These are phyloP conservation scores for Cladosporium colombiae DNA, from an alignment of 2,329 filamentous ascomycete genomes.

Conservation along the genomic window DNA sequence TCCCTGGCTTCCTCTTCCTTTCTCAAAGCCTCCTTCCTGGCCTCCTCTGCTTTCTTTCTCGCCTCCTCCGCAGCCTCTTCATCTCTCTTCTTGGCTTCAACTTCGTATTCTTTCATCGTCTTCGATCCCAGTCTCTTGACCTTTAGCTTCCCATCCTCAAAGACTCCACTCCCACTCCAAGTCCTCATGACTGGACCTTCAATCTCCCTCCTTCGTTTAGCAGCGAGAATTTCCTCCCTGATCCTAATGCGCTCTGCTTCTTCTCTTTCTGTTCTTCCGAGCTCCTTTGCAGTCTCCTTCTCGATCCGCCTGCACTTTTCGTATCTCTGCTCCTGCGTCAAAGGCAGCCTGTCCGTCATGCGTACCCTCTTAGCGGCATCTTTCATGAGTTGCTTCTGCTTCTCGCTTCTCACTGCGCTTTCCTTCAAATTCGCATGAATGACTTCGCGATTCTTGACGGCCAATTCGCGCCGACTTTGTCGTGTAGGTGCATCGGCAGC, in stretches of 20 bases:
- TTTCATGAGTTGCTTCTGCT: constrained; percentile 67
- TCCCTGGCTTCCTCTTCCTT: constrained; percentile 12
- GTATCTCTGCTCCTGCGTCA: constrained; percentile 80
- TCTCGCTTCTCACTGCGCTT: constrained; percentile 68
- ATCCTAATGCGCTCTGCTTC: constrained; percentile 88
- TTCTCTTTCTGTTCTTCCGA: constrained; percentile 88
- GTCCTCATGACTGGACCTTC: constrained; percentile 87
- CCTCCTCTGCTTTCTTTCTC: constrained; percentile 17
- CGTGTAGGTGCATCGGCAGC: constrained; percentile 62
- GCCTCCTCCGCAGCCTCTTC: constrained; percentile 17
- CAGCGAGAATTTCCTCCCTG: constrained; percentile 77
- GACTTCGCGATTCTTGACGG: constrained; percentile 59
- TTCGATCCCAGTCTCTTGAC: constrained; percentile 44
- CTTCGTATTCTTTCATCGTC: constrained; percentile 28
- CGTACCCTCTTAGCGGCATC: constrained; percentile 60
- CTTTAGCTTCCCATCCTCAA: constrained; percentile 73
- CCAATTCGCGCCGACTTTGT: constrained; percentile 63
- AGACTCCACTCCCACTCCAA: constrained; percentile 89
- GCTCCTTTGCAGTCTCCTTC: constrained; percentile 77
- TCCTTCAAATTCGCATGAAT: constrained; percentile 71
- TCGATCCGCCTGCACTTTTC: constrained; percentile 61
- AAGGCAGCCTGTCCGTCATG: constrained; percentile 74
- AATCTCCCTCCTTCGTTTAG: constrained; percentile 81
- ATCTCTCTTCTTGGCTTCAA: constrained; percentile 16
- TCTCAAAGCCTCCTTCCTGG: constrained; percentile 7